Evolutionary conservation across 2,329 filamentous ascomycete species (phyloP), one percentile per base, ranked within the genome.

Genomic region (Pseudocercospora fijiensis): DNA sequence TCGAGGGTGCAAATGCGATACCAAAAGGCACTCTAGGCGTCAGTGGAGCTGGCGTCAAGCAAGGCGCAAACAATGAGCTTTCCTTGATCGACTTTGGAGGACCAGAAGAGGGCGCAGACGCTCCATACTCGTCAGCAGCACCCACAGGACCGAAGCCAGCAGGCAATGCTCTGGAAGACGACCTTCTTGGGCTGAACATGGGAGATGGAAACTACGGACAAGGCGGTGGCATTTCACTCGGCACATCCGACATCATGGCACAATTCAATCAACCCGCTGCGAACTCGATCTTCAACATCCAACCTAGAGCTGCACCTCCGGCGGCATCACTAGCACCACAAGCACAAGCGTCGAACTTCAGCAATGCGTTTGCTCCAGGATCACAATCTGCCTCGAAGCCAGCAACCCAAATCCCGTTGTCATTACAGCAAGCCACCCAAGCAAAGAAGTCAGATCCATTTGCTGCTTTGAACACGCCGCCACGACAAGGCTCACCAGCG

Each of bases 1-100:
- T 96, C 51, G 91, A 93, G 70, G 92, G 82, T 10, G 92, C 95
- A 16, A 87, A 89, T 68, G 91, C 88, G 76, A 90, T 98, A 69
- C 91, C 92, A 6, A 88, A 90, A 74, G 92, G 93, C 27, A 93
- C 90, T 13, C 83, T 90, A 57, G 86, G 88, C 10, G 87, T 86
- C 24, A 88, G 85, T 65, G 81, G 81, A 57, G 86, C 87, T 64
- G 84, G 86, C 67, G 83, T 89, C 53, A 82, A 84, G 70, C 85
- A 88, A 79, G 86, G 89, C 71, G 83, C 86, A 6, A 84, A 87
- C 69, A 88, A 92, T 72, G 93, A 97, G 76, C 80, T 97, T 22
- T 98, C 95, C 4, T 80, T 99, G 67, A 99, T 99, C 73, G 95
- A 99, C 75, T 93, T 99, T 72, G 91, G 90, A 65, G 88, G 81